Base-by-base conservation (phyloP, 2,329 filamentous ascomycete genomes). In the Paracorniculantispora psalliotae region DNA sequence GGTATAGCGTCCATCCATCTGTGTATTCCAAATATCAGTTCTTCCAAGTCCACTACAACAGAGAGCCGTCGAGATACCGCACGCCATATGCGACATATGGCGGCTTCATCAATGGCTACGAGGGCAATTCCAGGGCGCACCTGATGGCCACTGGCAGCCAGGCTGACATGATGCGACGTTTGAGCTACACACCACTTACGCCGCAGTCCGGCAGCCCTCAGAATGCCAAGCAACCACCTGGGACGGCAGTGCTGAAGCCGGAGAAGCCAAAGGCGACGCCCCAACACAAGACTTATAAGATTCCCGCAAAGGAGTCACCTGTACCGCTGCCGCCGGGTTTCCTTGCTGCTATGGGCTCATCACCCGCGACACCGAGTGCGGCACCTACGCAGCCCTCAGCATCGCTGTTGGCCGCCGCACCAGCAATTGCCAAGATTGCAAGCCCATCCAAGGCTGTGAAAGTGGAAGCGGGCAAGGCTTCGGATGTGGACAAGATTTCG, bases 71-170 rank as follows among this genome's bases (percentile, higher is more conserved):
- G 8, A 79, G 79, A 57, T 86, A 87, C 61, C 78, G 81, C 52
- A 85, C 82, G 4, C 84, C 84, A 1, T 87, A 87, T 66, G 77
- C 80, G 17, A 73, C 76, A 1, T 77, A 74, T 71, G 79, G 81
- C 25, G 84, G 83, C 0, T 86, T 86, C 64, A 83, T 80, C 35
- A 86, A 86, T 61, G 82, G 82, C 4, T 85, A 85, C 59, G 81
- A 85, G 67, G 81, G 80, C 21, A 79, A 79, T 50, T 61, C 79
- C 19, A 72, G 74, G 51, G 75, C 76, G 19, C 77, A 81, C 59
- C 61, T 81, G 47, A 74, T 78, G 69, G 63, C 67, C 13, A 70
- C 68, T 1, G 28, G 47, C 15, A 35, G 5, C 51, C 66, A 68
- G 19, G 63, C 65, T 19, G 66, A 69, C 8, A 51, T 68, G n/a